Evolutionary conservation across 371 early-diverging fungal species (phyloP).

Genomic region (Vairimorpha ceranae): DNA sequence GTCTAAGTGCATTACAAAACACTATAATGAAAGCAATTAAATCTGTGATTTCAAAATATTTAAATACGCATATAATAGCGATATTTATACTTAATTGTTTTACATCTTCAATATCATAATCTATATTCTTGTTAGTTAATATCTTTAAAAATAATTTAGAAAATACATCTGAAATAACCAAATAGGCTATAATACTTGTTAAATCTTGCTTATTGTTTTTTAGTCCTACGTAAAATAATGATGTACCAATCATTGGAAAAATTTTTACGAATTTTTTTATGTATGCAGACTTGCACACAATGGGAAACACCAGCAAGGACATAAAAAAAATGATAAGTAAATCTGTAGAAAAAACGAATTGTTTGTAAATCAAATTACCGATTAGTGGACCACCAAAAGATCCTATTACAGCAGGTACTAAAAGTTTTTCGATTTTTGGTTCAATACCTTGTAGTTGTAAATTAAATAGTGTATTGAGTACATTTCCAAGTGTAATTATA

Average conservation of each 20-base stretch:
- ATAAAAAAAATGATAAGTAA: slow-evolving; percentile 23
- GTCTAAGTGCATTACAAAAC: background rate
- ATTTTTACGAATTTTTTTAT: background rate
- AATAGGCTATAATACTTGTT: slow-evolving; percentile 15
- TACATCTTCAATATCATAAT: slow-evolving; percentile 7
- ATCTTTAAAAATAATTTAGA: slow-evolving; percentile 16
- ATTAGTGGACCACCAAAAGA: slow-evolving; percentile 34
- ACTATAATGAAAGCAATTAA: slow-evolving; percentile 7
- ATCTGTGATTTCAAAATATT: slow-evolving; percentile 6
- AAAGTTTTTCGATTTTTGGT: slow-evolving; percentile 17
- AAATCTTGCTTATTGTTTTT: slow-evolving; percentile 27
- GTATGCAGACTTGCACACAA: slow-evolving; percentile 11
- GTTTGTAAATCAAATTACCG: slow-evolving; percentile 36
- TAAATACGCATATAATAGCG: background rate
- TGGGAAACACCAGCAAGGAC: slow-evolving; percentile 24
- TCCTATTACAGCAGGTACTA: slow-evolving; percentile 33
- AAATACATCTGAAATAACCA: slow-evolving; percentile 24
- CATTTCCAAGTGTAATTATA: slow-evolving; percentile 10
- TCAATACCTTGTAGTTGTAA: slow-evolving; percentile 29
- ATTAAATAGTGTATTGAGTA: slow-evolving; percentile 6
- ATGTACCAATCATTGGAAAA: slow-evolving; percentile 33
- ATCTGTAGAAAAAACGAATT: slow-evolving; percentile 3
- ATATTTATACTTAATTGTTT: slow-evolving; percentile 11
- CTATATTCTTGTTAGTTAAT: slow-evolving; percentile 9
- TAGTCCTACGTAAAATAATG: slow-evolving; percentile 10